Conservation (phyloP, 805 yeast genomes). For the Candida cerambycidarum region DNA sequence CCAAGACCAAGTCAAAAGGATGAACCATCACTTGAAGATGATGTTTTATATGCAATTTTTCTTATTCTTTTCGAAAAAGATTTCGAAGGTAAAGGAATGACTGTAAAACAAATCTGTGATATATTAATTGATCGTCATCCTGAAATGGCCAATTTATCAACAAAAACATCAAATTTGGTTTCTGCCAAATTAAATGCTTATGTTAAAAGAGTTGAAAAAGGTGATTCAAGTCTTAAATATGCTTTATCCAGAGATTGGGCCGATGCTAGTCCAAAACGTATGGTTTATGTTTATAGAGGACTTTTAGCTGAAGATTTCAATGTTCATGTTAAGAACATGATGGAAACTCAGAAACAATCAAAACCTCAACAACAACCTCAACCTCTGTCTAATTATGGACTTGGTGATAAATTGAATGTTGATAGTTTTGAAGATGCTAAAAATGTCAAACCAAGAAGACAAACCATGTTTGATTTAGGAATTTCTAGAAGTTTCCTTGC, state of each 20-base stretch:
- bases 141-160: conserved; percentile 76
- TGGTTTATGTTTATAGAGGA: conserved; percentile 86
- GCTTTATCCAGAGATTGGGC: conserved; percentile 89
- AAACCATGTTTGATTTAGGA: conserved; percentile 54
- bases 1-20: conserved; percentile 69
- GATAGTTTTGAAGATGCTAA: conserved; percentile 35
- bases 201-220: conserved; percentile 81
- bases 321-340: conserved; percentile 64
- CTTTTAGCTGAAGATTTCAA: conserved; percentile 73
- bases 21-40: conserved; percentile 64
- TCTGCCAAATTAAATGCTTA: conserved; percentile 83
- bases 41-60: conserved; percentile 73
- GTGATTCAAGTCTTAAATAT: conserved; percentile 69
- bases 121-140: conserved; percentile 72
- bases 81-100: conserved; percentile 72
- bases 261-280: conserved; percentile 82
- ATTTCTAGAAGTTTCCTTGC: conserved; percentile 40
- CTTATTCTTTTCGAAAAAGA: conserved; percentile 69
- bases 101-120: conserved; percentile 87
- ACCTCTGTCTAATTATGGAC: neutral
- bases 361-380: neutral
- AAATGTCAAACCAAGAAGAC: conserved; percentile 46
- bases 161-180: conserved; percentile 77
- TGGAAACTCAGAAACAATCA: conserved; percentile 35
- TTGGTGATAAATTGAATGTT: conserved; percentile 19